phyloP scores from a whole-genome alignment of 371 early-diverging fungal species.

The Mucor sp. region DNA sequence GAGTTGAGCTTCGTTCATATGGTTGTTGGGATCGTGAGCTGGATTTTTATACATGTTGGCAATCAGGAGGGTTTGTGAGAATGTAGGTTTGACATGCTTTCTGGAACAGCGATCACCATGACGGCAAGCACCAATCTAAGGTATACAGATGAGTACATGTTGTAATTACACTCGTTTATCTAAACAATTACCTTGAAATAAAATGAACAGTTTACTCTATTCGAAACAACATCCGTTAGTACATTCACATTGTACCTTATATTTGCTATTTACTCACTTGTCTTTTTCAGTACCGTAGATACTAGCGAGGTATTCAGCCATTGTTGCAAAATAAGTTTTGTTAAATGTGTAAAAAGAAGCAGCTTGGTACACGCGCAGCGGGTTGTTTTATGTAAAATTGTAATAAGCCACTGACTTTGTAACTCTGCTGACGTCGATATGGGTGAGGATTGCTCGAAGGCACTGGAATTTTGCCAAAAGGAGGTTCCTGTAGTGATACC shows the following conservation, averaged over 20 bases:
- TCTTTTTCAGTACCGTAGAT: conserved; percentile 96
- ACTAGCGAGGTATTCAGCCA: conserved; percentile 90
- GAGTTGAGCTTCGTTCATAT: conserved; percentile 72
- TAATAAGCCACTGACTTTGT: conserved; percentile 13
- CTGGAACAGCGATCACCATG: conserved; percentile 98
- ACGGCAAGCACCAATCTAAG: conserved; percentile 94
- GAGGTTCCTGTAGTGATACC: background rate
- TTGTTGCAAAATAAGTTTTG: conserved; percentile 26
- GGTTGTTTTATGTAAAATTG: background rate
- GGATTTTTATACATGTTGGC: conserved; percentile 97
- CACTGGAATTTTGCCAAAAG: background rate
- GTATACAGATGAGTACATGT: background rate
- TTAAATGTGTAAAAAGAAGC: background rate
- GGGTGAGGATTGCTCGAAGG: background rate
- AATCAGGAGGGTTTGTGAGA: conserved; percentile 91
- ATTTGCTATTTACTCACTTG: conserved; percentile 62
- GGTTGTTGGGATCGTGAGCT: conserved; percentile 75
- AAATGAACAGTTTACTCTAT: conserved; percentile 96
- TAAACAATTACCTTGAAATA: conserved; percentile 82
- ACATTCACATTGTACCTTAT: background rate
- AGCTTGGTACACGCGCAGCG: background rate
- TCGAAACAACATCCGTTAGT: background rate
- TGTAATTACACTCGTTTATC: background rate
- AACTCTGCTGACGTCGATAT: conserved; percentile 3
- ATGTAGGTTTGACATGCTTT: conserved; percentile 96